Percentiles rank a stretch among this genome's conserved stretches.
Evolutionary conservation across 441 rosid genomes (phyloP).

Genomic region (Syzygium syzygioides): DNA sequence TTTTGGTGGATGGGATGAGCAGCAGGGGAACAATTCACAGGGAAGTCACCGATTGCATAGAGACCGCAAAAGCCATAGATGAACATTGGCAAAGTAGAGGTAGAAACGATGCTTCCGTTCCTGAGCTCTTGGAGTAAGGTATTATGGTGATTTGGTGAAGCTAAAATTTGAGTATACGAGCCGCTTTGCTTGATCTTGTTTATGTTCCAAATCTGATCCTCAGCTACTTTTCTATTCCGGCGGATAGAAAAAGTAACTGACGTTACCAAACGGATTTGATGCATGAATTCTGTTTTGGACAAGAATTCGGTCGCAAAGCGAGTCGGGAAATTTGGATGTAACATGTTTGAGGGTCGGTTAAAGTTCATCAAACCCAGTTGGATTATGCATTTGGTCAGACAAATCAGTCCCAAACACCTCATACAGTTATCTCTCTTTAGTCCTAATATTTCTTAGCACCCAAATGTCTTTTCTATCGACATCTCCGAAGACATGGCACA

Average conservation of each 20-base stretch:
- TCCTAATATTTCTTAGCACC: neutral
- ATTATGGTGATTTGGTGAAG: neutral
- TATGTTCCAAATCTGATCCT: neutral
- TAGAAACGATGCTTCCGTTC: neutral
- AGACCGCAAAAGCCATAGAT: neutral
- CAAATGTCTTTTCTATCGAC: neutral
- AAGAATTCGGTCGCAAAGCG: neutral
- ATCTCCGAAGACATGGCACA: no score
- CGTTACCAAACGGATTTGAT: neutral
- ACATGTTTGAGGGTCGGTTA: neutral
- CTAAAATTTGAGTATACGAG: neutral
- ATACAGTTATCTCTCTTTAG: neutral
- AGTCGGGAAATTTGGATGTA: neutral
- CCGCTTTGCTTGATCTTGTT: neutral
- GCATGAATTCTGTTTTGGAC: neutral
- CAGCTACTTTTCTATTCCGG: no score
- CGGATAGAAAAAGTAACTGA: no score
- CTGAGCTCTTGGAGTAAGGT: neutral
- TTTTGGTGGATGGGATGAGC: neutral
- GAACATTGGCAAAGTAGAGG: neutral
- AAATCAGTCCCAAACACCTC: accelerated
- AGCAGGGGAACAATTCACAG: neutral
- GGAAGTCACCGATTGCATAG: neutral
- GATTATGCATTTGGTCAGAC: neutral
- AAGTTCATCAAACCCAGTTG: neutral